Evolutionary conservation across 768 basidiomycete species (phyloP), one percentile per base, ranked within the genome.

Genomic region (Rhodocollybia butyracea): DNA sequence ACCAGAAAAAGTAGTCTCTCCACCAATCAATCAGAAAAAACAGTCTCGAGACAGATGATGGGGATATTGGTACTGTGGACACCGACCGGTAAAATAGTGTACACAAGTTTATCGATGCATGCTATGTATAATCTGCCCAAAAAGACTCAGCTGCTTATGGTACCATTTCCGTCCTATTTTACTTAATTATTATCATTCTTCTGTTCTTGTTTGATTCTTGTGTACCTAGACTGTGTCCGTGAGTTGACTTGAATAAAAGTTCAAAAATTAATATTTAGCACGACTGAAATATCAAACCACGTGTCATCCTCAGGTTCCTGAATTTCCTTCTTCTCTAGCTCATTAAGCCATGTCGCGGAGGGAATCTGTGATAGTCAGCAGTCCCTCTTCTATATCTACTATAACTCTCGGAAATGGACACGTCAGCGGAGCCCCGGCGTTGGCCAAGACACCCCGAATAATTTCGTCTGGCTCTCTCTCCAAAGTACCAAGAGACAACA

Each of bases 41-140:
- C 77, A 74, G 72, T 56, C 61, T 58, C 39, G 76, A 78, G 51
- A 59, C 64, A 32, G 71, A 74, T 54, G 53, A 63, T 55, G 70
- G 64, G 46, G 74, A 73, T 56, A 55, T 53, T 21, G 63, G 59
- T 21, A 72, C 73, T 47, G 56, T 60, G 54, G 63, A 65, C 55
- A 63, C 65, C 48, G 19, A 30, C 19, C 39, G 47, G 46, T 48
- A 41, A 42, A 27, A n/a, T 19, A 39, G 40, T 34, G 10, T 13
- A 27, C n/a, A n/a, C 32, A 32, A 36, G 12, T 46, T 50, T 31
- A 13, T 50, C 38, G 22, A 34, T 32, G 42, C 30, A 31, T 30
- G 53, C 39, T 43, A 39, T 54, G 52, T 54, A 54, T 54, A 54
- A 41, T 41, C 15, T 51, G 15, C 38, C 39, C 48, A 56, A 56